These are phyloP conservation scores for Aspergillus bridgeri DNA, from an alignment of 495 filamentous ascomycete genomes.

Conservation along the genomic window DNA sequence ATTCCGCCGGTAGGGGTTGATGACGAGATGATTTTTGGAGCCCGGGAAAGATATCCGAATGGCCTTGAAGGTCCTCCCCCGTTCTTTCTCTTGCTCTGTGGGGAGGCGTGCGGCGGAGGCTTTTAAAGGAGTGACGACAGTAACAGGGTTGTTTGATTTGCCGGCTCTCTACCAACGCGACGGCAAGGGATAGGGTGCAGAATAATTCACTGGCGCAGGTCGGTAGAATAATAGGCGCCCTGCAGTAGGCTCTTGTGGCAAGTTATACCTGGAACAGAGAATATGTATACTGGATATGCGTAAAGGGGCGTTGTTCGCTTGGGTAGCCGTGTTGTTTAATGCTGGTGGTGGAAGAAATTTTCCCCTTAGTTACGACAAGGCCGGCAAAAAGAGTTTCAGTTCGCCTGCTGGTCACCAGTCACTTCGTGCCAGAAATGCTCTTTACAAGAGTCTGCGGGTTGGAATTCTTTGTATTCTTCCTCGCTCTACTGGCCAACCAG, in stretches of 20 bases:
- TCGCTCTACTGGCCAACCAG: background rate
- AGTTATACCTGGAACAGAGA: background rate
- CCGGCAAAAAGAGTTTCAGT: background rate
- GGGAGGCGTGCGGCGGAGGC: background rate
- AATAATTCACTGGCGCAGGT: background rate
- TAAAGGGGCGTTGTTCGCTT: background rate
- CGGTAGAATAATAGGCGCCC: background rate
- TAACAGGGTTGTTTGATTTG: background rate
- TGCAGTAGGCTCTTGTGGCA: background rate
- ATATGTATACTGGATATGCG: background rate
- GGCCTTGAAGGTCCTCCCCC: too few species aligned
- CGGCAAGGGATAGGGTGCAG: background rate
- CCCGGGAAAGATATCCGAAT: background rate
- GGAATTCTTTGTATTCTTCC: background rate
- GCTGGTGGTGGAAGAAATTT: background rate
- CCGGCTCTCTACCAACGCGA: background rate
- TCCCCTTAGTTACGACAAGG: background rate
- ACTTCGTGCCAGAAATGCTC: too few species aligned
- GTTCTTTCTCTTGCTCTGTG: background rate
- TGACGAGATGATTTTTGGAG: background rate
- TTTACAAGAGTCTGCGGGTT: background rate
- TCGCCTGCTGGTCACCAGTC: background rate
- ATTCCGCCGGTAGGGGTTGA: background rate
- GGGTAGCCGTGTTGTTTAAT: background rate
- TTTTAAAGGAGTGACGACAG: background rate